Evolutionary conservation across 148 eudicot genomes (phyloP).

Genomic region (Silene conica): DNA sequence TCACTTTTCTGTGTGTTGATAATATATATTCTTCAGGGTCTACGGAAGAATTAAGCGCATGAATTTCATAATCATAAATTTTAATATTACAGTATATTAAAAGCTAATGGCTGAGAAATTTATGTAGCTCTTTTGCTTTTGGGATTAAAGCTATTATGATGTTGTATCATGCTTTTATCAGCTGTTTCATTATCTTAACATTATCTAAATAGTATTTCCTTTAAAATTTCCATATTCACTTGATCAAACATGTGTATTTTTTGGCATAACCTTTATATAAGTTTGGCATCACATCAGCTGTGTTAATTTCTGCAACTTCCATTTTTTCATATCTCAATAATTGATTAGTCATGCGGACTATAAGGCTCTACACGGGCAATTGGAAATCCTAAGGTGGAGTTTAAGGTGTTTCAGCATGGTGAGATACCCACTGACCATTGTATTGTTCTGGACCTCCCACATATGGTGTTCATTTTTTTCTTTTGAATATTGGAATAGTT

Average conservation of each 20-base stretch:
- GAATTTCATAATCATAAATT: background rate
- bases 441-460: no score
- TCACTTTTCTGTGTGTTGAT: background rate
- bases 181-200: background rate
- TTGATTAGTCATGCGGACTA: background rate
- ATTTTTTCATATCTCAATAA: background rate
- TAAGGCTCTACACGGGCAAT: background rate
- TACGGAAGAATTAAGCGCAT: background rate
- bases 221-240: background rate
- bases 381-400: background rate
- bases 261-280: background rate
- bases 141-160: background rate
- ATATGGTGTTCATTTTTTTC: no score
- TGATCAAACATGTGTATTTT: background rate
- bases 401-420: background rate
- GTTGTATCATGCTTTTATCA: background rate
- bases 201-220: background rate
- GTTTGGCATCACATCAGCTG: background rate
- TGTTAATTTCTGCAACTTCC: background rate
- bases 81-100: background rate
- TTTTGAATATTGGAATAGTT: no score
- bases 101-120: background rate
- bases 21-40: background rate
- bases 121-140: background rate
- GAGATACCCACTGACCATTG: background rate